Evolutionary conservation across 148 eudicot species (phyloP).

Genomic region (Nyssa sinensis): DNA sequence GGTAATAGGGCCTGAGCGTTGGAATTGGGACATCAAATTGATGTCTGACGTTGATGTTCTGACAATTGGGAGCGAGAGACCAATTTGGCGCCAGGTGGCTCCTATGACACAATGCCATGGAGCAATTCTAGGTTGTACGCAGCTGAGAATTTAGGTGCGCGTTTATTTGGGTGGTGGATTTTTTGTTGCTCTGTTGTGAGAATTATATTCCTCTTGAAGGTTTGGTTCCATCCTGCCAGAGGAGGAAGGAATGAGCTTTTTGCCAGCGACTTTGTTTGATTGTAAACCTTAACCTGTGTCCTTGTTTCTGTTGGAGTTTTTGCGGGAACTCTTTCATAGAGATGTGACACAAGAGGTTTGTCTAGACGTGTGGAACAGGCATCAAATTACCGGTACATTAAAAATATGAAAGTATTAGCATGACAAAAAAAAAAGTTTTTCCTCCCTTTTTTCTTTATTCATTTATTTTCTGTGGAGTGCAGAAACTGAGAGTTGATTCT

Average conservation of each 20-base stretch:
- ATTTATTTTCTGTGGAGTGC: too few relatives aligned
- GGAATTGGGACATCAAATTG: conserved; percentile 65
- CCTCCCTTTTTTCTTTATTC: neutral
- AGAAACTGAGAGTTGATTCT: too few relatives aligned
- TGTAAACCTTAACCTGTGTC: conserved; percentile 21
- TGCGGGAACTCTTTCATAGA: neutral
- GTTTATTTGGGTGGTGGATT: conserved; percentile 5
- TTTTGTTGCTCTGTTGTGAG: conserved; percentile 23
- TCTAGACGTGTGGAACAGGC: neutral
- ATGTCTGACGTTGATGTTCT: conserved; percentile 77
- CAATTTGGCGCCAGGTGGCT: conserved; percentile 66
- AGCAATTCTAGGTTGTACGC: conserved; percentile 77
- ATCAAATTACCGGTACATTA: neutral
- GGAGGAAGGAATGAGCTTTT: conserved; percentile 5
- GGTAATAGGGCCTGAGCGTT: conserved; percentile 75
- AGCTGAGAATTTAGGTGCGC: conserved; percentile 62
- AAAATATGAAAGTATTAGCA: too few relatives aligned
- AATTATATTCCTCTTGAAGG: conserved; percentile 11
- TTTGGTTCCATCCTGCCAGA: conserved; percentile 2
- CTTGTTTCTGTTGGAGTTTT: neutral
- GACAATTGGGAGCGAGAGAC: conserved; percentile 66
- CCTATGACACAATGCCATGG: conserved; percentile 89
- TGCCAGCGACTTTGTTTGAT: conserved; percentile 8
- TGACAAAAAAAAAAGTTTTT: too few relatives aligned
- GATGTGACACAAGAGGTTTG: neutral